These are phyloP conservation scores for Thelephora ganbajun DNA, from an alignment of 768 basidiomycete species.

Conservation along the genomic window DNA sequence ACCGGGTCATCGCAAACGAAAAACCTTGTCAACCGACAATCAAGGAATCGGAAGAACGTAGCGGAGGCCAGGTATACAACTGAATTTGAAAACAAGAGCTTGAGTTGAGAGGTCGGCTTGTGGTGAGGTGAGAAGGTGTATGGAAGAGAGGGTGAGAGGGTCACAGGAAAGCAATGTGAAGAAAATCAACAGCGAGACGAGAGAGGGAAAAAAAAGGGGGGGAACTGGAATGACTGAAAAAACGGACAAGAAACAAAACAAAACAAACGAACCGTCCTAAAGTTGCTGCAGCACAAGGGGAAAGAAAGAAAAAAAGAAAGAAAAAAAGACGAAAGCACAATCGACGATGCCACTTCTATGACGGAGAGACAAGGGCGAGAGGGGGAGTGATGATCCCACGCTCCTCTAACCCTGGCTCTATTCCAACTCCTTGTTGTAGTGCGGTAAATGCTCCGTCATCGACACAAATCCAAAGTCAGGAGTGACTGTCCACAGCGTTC, in stretches of 20 bases:
- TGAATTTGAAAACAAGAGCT: too few species aligned
- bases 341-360: too few species aligned
- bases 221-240: neutral
- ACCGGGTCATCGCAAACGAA: too few species aligned
- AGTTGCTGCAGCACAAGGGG: too few species aligned
- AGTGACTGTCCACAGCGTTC: slow-evolving; percentile 41
- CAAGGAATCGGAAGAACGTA: too few species aligned
- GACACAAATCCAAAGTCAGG: slow-evolving; percentile 77
- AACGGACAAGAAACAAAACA: neutral
- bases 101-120: too few species aligned
- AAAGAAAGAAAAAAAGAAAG: too few species aligned
- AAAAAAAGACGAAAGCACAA: too few species aligned
- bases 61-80: too few species aligned
- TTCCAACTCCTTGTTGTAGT: slow-evolving; percentile 13
- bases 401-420: neutral
- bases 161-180: neutral
- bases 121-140: too few species aligned
- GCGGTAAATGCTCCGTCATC: slow-evolving; percentile 61
- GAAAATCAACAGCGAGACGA: neutral
- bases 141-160: too few species aligned
- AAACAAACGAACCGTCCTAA: neutral
- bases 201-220: neutral
- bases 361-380: neutral
- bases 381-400: neutral
- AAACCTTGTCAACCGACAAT: too few species aligned